Conservation (phyloP, 129 eudicot species). For the Escallonia rubra region DNA sequence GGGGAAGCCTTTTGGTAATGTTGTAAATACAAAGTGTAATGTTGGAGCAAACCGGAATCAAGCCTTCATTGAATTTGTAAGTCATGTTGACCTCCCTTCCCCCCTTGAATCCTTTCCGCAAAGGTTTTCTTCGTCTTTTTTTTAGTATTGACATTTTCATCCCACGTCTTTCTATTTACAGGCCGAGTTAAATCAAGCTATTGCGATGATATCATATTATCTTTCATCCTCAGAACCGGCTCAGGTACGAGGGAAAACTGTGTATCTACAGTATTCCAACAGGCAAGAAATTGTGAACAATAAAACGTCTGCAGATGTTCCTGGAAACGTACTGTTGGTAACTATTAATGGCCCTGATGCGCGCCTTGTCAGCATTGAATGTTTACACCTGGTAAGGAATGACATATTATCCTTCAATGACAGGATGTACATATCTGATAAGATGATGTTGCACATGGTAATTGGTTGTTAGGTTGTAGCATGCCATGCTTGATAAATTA, state of each 20-base stretch:
- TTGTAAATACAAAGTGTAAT: conserved; percentile 91
- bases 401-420: conserved; percentile 8
- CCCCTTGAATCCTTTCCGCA: not conserved
- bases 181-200: conserved; percentile 92
- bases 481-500: conserved; percentile 46
- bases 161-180: conserved; percentile 15
- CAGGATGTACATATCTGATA: conserved; percentile 22
- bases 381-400: conserved; percentile 84
- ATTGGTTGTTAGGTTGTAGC: conserved; percentile 44
- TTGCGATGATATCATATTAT: conserved; percentile 93
- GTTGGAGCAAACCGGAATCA: conserved; percentile 94
- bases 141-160: not conserved
- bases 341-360: conserved; percentile 92
- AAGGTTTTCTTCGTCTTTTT: not conserved
- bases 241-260: conserved; percentile 96
- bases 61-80: conserved; percentile 92
- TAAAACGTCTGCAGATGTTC: conserved; percentile 96
- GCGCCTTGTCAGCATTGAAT: conserved; percentile 91
- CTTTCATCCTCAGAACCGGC: conserved; percentile 99
- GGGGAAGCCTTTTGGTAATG: conserved; percentile 89
- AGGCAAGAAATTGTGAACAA: conserved; percentile 99
- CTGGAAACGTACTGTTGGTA: conserved; percentile 94
- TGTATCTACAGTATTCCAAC: conserved; percentile 93
- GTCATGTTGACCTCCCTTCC: conserved; percentile 10
- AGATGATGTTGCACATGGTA: conserved; percentile 24